phyloP scores from a whole-genome alignment of 768 basidiomycete genomes.

The Galerina sulciceps region DNA sequence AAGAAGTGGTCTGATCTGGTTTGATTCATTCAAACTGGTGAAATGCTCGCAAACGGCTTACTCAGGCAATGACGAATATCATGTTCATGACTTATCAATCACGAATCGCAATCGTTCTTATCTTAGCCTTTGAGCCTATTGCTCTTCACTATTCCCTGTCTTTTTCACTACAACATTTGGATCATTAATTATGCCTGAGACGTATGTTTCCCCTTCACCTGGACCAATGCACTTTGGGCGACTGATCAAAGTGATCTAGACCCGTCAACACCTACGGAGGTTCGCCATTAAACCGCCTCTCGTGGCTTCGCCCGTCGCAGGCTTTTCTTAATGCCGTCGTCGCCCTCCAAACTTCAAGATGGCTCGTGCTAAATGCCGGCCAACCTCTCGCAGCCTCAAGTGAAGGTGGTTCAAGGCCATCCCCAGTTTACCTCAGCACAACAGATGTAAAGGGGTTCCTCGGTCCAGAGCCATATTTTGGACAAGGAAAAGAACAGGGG shows the following conservation, averaged over 20 bases:
- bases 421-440: slow-evolving; percentile 60
- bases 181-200: slow-evolving; percentile 18
- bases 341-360: slow-evolving; percentile 61
- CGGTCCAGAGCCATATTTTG: slow-evolving; percentile 70
- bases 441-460: slow-evolving; percentile 67
- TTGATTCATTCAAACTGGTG: neutral
- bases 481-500: slow-evolving; percentile 61
- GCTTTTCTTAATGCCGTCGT: slow-evolving; percentile 78
- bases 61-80: neutral
- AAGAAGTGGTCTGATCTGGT: too few relatives aligned
- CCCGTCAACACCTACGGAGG: slow-evolving; percentile 51
- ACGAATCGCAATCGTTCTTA: neutral
- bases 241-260: slow-evolving; percentile 15
- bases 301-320: slow-evolving; percentile 79
- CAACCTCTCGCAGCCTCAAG: slow-evolving; percentile 64
- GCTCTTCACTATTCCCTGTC: neutral
- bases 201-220: slow-evolving; percentile 18
- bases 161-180: neutral
- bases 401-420: slow-evolving; percentile 32
- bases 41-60: neutral
- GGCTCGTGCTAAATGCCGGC: slow-evolving; percentile 79
- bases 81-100: slow-evolving; percentile 1
- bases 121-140: neutral
- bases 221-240: neutral
- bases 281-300: slow-evolving; percentile 79